A percentile compares a stretch with the other conserved stretches of the same genome.
phyloP scores from a whole-genome alignment of 495 filamentous ascomycete genomes.

The Podospora conica region DNA sequence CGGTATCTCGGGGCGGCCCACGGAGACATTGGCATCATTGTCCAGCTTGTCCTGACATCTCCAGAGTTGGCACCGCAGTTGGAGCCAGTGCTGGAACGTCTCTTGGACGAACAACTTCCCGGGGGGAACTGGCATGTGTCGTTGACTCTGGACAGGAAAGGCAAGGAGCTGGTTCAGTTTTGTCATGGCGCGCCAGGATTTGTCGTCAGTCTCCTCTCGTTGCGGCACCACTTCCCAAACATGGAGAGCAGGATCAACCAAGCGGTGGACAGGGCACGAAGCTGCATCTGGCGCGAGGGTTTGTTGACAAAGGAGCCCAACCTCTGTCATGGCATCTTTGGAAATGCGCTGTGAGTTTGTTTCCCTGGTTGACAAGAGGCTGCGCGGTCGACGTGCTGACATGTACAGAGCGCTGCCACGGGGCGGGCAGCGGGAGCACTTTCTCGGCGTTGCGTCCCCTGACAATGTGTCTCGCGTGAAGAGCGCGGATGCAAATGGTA shows the following conservation, averaged over 20 bases:
- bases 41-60: constrained; percentile 52
- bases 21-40: constrained; percentile 56
- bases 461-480: constrained; percentile 46
- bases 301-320: constrained; percentile 57
- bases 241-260: constrained; percentile 41
- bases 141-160: constrained; percentile 11
- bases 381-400: constrained; percentile 5
- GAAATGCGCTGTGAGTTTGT: constrained; percentile 47
- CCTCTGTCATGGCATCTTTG: constrained; percentile 59
- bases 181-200: constrained; percentile 63
- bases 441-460: constrained; percentile 46
- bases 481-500: constrained; percentile 27
- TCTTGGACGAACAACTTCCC: constrained; percentile 38
- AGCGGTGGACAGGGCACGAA: constrained; percentile 40
- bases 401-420: constrained; percentile 23
- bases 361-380: neutral
- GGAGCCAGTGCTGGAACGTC: constrained; percentile 34
- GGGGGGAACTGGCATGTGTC: constrained; percentile 42
- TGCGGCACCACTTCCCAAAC: constrained; percentile 45
- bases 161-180: constrained; percentile 52
- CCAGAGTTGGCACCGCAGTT: constrained; percentile 31
- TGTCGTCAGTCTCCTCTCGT: constrained; percentile 44
- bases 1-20: constrained; percentile 57
- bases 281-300: constrained; percentile 46
- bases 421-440: constrained; percentile 35